Evolutionary conservation across 1,284 basidiomycete genomes (phyloP).

Genomic region (Lentinula novae-zelandiae): DNA sequence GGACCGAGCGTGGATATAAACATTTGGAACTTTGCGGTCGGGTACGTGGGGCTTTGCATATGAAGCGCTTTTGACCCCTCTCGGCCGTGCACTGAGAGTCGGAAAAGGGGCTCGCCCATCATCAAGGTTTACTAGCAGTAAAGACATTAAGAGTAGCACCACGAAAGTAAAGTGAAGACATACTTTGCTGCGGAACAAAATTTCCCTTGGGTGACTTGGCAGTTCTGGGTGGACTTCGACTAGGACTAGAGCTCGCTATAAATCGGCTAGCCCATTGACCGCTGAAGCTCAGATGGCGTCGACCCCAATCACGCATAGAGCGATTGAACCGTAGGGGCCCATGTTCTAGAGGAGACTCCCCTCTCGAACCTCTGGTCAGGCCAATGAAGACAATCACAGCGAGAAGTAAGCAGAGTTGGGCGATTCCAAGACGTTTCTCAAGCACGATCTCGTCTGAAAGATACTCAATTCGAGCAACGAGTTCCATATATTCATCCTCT

Average conservation of each 20-base stretch:
- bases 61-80: not conserved
- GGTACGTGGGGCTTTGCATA: not conserved
- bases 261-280: slow-evolving; percentile 47
- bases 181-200: not conserved
- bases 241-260: slow-evolving; percentile 31
- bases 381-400: slow-evolving; percentile 80
- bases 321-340: slow-evolving; percentile 23
- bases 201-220: not conserved
- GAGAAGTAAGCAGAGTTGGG: slow-evolving; percentile 76
- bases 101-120: slow-evolving; percentile 7
- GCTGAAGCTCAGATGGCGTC: slow-evolving; percentile 51
- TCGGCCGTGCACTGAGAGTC: not conserved
- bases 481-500: slow-evolving; percentile 66
- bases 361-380: slow-evolving; percentile 74
- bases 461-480: slow-evolving; percentile 64
- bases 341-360: slow-evolving; percentile 31
- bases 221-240: slow-evolving; percentile 13
- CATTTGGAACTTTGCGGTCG: slow-evolving; percentile 12
- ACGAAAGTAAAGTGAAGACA: slow-evolving; percentile 3
- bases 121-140: slow-evolving; percentile 4
- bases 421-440: slow-evolving; percentile 82
- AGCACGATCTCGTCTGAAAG: slow-evolving; percentile 79
- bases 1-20: slow-evolving; percentile 14
- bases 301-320: slow-evolving; percentile 49
- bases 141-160: not conserved